Evolutionary conservation across 768 basidiomycete genomes (phyloP).

Genomic region (Chiua virens): DNA sequence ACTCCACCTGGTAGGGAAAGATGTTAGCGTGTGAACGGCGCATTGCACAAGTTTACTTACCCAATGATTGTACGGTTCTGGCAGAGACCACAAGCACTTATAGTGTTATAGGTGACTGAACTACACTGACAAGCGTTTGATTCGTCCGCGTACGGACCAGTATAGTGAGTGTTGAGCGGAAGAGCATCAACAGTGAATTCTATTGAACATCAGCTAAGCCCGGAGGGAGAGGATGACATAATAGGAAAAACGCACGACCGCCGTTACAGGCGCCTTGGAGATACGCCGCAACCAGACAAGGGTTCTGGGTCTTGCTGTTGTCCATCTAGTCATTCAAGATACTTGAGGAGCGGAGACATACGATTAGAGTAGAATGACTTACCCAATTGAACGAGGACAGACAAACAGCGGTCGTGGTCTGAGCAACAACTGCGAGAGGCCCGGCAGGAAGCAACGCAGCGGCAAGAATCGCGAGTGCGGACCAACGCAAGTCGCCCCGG

Average conservation of each 20-base stretch:
- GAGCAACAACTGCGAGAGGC: constrained; percentile 20
- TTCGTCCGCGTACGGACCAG: constrained; percentile 32
- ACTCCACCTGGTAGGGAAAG: constrained; percentile 44
- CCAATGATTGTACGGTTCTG: constrained; percentile 43
- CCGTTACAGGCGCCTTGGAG: constrained; percentile 42
- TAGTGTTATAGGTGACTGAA: constrained; percentile 52
- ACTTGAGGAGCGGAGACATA: not conserved
- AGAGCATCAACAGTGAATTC: constrained; percentile 41
- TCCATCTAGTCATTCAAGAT: constrained; percentile 20
- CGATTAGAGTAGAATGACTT: not conserved
- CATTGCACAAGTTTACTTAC: constrained; percentile 20
- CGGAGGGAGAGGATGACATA: constrained; percentile 6
- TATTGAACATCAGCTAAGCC: constrained; percentile 16
- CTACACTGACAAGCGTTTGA: constrained; percentile 50
- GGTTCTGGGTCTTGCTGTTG: constrained; percentile 49
- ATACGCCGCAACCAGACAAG: constrained; percentile 46
- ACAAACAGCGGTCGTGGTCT: constrained; percentile 25
- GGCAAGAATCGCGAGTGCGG: constrained; percentile 17
- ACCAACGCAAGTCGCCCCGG: constrained; percentile 4
- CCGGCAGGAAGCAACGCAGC: constrained; percentile 14
- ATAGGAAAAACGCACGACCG: constrained; percentile 36
- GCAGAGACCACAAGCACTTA: constrained; percentile 59
- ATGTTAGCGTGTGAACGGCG: not conserved
- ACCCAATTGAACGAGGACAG: constrained; percentile 27
- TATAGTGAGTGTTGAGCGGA: constrained; percentile 31